These are phyloP conservation scores for Phytophthora uliginosa DNA, from an alignment of 352 stramenopile species.

Conservation along the genomic window DNA sequence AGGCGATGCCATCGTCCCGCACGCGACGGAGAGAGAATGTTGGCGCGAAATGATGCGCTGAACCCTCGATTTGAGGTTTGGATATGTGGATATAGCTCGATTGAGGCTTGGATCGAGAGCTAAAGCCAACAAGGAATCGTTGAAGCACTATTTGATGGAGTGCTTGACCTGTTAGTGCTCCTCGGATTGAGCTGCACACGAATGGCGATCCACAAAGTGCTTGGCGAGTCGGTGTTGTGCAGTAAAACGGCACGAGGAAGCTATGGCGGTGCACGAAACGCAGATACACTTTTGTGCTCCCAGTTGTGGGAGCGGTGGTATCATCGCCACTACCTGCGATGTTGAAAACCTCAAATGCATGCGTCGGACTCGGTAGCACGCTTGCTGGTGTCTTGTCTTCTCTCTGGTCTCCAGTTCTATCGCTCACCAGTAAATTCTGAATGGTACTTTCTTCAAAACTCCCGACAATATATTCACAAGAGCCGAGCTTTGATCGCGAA, in stretches of 20 bases:
- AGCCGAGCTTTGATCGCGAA: not conserved
- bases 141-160: conserved; percentile 43
- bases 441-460: conserved; percentile 43
- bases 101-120: not conserved
- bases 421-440: conserved; percentile 44
- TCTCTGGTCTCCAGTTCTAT: conserved; percentile 2
- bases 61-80: not conserved
- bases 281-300: conserved; percentile 36
- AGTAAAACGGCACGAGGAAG: conserved; percentile 69
- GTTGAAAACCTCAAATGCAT: conserved; percentile 51
- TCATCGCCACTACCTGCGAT: conserved; percentile 7
- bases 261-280: conserved; percentile 56
- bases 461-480: conserved; percentile 13
- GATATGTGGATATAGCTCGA: not conserved
- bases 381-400: conserved; percentile 21
- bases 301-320: not conserved
- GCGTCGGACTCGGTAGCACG: conserved; percentile 31
- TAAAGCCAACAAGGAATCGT: conserved; percentile 17
- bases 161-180: conserved; percentile 32
- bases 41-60: not conserved
- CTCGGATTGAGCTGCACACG: conserved; percentile 29
- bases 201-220: conserved; percentile 52
- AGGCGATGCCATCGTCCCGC: conserved; percentile 51
- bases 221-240: conserved; percentile 43
- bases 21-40: conserved; percentile 63